phyloP scores from a whole-genome alignment of 2,329 filamentous ascomycete genomes.

The Colletotrichum sp. region DNA sequence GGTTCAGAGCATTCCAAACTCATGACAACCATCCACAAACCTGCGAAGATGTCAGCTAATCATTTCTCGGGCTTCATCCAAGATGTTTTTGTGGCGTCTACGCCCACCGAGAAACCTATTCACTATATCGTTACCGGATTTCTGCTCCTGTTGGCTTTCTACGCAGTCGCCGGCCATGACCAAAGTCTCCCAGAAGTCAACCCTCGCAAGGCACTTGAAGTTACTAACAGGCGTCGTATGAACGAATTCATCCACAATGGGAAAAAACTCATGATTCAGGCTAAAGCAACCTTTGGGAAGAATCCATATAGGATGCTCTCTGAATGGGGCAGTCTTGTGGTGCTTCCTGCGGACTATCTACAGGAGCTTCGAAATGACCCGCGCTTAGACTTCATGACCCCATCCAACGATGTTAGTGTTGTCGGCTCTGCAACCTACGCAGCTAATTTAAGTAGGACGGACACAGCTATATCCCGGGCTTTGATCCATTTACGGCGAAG shows the following conservation, averaged over 20 bases:
- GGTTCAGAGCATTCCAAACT: too few relatives aligned
- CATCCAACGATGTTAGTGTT: background rate
- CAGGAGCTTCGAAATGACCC: background rate
- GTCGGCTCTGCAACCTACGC: background rate
- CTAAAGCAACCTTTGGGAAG: background rate
- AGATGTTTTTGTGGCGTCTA: too few relatives aligned
- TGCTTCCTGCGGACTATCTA: background rate
- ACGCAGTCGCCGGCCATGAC: background rate
- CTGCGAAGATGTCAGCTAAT: too few relatives aligned
- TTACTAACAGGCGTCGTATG: background rate
- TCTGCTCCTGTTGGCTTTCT: background rate
- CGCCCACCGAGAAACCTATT: background rate
- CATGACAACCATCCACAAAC: accelerated
- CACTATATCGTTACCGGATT: background rate
- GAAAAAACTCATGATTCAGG: background rate
- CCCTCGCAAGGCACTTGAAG: background rate
- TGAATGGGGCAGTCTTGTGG: background rate
- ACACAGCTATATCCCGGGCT: background rate
- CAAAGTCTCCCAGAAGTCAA: background rate
- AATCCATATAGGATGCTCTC: background rate
- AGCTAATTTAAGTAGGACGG: background rate
- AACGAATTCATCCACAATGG: background rate
- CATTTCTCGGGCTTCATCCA: accelerated
- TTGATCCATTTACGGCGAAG: background rate
- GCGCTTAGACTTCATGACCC: background rate